Evolutionary conservation across 2,329 filamentous ascomycete species (phyloP).

Genomic region (Mollisia scopiformis): DNA sequence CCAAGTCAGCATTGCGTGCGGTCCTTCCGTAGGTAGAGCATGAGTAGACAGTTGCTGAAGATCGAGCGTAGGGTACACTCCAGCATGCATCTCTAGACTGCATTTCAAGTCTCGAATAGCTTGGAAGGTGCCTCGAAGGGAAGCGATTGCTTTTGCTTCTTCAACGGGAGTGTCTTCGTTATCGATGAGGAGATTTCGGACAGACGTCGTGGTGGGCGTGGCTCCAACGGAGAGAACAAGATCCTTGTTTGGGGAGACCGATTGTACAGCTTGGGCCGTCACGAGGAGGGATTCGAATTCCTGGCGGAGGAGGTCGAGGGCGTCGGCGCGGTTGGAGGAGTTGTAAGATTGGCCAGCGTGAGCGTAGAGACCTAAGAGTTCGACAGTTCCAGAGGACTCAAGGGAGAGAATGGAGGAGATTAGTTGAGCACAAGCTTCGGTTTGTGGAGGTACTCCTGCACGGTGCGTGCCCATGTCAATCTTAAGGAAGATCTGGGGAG

Average conservation of each 20-base stretch:
- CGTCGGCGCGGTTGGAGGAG: constrained; percentile 55
- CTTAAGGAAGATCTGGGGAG: constrained; percentile 68
- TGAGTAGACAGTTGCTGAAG: constrained; percentile 79
- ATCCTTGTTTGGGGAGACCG: constrained; percentile 18
- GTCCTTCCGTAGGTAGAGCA: constrained; percentile 48
- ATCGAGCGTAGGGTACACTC: constrained; percentile 76
- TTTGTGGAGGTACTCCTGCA: constrained; percentile 63
- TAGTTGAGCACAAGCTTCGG: constrained; percentile 48
- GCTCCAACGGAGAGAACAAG: constrained; percentile 66
- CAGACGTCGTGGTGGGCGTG: constrained; percentile 71
- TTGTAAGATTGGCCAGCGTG: constrained; percentile 76
- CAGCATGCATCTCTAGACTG: constrained; percentile 72
- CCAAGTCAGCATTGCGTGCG: constrained; percentile 26
- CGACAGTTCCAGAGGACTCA: constrained; percentile 41
- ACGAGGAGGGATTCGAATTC: constrained; percentile 60
- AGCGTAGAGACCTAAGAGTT: constrained; percentile 69
- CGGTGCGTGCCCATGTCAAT: constrained; percentile 75
- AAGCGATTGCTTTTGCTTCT: constrained; percentile 36
- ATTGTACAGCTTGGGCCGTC: constrained; percentile 45
- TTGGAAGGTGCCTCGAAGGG: constrained; percentile 45
- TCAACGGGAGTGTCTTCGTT: constrained; percentile 27
- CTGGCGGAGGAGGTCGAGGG: constrained; percentile 58
- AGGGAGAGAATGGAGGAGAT: constrained; percentile 49
- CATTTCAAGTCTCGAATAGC: constrained; percentile 43
- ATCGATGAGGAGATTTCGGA: constrained; percentile 57